phyloP scores from a whole-genome alignment of 768 basidiomycete genomes.

The Suillus tomentosus region DNA sequence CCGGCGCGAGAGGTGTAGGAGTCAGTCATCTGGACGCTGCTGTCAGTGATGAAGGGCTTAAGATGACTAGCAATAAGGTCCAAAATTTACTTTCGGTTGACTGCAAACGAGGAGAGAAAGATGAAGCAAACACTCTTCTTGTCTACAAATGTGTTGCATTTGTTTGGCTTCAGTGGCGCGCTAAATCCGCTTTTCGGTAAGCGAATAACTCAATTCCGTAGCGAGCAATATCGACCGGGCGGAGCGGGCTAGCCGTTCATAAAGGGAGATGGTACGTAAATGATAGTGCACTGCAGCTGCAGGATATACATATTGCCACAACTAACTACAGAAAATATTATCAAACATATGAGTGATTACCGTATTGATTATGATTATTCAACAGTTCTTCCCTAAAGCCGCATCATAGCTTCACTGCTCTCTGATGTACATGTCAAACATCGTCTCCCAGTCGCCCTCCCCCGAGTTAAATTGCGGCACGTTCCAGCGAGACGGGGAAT shows the following conservation, averaged over 20 bases:
- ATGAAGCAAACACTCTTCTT: constrained; percentile 31
- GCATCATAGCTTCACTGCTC: constrained; percentile 21
- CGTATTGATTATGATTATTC: not conserved
- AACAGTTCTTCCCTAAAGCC: constrained; percentile 5
- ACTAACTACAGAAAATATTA: constrained; percentile 9
- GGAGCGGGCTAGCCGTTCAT: not conserved
- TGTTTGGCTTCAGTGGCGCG: constrained; percentile 39
- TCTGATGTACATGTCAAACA: constrained; percentile 47
- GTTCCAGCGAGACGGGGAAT: not conserved
- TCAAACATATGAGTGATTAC: not conserved
- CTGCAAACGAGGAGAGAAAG: constrained; percentile 51
- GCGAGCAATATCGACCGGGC: not conserved
- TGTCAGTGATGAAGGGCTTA: constrained; percentile 25
- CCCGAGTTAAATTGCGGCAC: constrained; percentile 10
- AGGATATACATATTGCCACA: constrained; percentile 9
- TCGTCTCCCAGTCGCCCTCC: constrained; percentile 25
- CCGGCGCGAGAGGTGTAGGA: constrained; percentile 74
- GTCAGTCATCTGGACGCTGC: constrained; percentile 63
- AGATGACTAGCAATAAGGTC: constrained; percentile 23
- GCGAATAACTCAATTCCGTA: not conserved
- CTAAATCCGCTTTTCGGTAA: constrained; percentile 2
- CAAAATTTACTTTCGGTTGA: constrained; percentile 55
- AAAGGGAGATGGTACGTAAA: constrained; percentile 8
- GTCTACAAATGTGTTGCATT: constrained; percentile 28
- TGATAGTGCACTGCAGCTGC: constrained; percentile 6